Evolutionary conservation across 352 stramenopile species (phyloP).

Genomic region (Phytophthora multivora): DNA sequence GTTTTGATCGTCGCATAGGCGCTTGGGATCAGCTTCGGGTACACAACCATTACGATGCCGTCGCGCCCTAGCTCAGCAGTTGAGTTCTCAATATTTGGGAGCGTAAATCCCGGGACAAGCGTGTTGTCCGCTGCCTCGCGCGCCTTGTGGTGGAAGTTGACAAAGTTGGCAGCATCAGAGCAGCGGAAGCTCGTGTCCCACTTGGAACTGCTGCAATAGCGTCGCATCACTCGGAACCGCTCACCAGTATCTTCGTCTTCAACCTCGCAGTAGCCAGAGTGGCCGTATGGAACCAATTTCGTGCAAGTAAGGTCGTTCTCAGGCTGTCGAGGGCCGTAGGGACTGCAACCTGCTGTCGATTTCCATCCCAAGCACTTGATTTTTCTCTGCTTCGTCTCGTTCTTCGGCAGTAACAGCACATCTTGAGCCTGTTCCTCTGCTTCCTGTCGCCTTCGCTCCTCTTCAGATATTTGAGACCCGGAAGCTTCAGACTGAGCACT

Average conservation of each 20-base stretch:
- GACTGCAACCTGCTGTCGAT: slow-evolving; percentile 30
- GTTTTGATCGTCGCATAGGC: slow-evolving; percentile 47
- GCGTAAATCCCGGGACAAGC: slow-evolving; percentile 18
- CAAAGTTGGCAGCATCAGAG: slow-evolving; percentile 50
- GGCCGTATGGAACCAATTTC: slow-evolving; percentile 25
- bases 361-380: slow-evolving; percentile 37
- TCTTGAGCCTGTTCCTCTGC: slow-evolving; percentile 38
- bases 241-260: slow-evolving; percentile 37
- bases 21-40: slow-evolving; percentile 53
- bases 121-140: slow-evolving; percentile 19
- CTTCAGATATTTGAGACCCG: slow-evolving; percentile 8
- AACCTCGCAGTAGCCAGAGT: slow-evolving; percentile 54
- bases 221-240: slow-evolving; percentile 44
- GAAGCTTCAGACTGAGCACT: slow-evolving; percentile 1
- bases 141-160: slow-evolving; percentile 42
- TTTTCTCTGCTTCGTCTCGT: slow-evolving; percentile 22
- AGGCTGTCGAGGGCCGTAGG: slow-evolving; percentile 29
- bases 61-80: slow-evolving; percentile 10
- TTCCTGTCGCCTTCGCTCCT: slow-evolving; percentile 16
- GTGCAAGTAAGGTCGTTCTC: slow-evolving; percentile 25
- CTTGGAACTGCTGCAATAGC: slow-evolving; percentile 40
- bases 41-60: slow-evolving; percentile 65
- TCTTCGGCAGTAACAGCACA: slow-evolving; percentile 37
- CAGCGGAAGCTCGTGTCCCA: slow-evolving; percentile 48
- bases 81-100: slow-evolving; percentile 23